Evolutionary conservation across 495 filamentous ascomycete species (phyloP).

Genomic region (Xylaria telfairii): DNA sequence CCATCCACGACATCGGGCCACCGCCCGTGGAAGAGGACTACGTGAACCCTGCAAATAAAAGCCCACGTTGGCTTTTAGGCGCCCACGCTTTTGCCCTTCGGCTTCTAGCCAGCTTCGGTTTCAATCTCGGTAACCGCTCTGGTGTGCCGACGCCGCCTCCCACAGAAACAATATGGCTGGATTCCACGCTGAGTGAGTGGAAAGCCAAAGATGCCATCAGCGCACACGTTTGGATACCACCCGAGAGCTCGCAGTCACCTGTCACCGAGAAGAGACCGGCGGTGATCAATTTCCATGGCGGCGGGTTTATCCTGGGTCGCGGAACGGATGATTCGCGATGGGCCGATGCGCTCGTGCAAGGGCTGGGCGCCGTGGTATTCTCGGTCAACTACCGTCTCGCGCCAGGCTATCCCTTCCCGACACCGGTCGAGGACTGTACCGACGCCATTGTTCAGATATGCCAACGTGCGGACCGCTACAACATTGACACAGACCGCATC

Average conservation of each 20-base stretch:
- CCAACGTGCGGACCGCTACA: constrained; percentile 52
- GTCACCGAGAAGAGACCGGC: constrained; percentile 46
- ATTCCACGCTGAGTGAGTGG: constrained; percentile 30
- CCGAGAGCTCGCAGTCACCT: constrained; percentile 3
- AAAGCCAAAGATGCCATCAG: constrained; percentile 26
- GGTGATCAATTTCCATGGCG: constrained; percentile 69
- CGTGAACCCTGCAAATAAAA: constrained; percentile 32
- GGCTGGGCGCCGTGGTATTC: constrained; percentile 58
- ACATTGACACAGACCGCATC: constrained; percentile 43
- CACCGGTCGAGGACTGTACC: constrained; percentile 70
- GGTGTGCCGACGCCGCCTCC: constrained; percentile 17
- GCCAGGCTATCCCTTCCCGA: constrained; percentile 71
- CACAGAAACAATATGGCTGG: constrained; percentile 28
- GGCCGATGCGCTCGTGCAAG: constrained; percentile 45
- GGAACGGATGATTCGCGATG: constrained; percentile 68
- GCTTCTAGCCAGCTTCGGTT: constrained; percentile 26
- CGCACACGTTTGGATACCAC: constrained; percentile 31
- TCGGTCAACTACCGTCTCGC: constrained; percentile 70
- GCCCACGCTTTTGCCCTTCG: constrained; percentile 28
- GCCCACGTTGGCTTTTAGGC: constrained; percentile 32
- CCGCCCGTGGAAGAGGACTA: constrained; percentile 30
- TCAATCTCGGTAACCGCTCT: constrained; percentile 27
- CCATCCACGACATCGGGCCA: constrained; percentile 20
- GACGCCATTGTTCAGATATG: constrained; percentile 63
- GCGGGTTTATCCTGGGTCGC: constrained; percentile 68